Evolutionary conservation across 2,329 filamentous ascomycete genomes (phyloP).

Genomic region (Botrytis elliptica): DNA sequence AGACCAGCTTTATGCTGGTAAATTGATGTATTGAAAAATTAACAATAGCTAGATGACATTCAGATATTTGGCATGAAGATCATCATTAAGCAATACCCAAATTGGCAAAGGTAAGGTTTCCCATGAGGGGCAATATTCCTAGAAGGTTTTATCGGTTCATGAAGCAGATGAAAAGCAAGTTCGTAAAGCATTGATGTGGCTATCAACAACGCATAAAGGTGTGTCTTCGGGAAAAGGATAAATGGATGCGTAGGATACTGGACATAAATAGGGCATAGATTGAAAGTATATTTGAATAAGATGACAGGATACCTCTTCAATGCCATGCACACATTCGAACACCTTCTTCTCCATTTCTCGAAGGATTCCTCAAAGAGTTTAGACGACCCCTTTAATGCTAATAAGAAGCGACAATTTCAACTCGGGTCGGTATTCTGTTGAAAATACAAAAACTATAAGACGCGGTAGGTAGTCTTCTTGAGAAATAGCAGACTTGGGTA

Average conservation of each 20-base stretch:
- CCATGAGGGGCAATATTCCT: neutral
- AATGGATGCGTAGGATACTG: neutral
- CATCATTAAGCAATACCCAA: conserved; percentile 8
- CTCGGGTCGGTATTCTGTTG: neutral
- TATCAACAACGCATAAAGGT: neutral
- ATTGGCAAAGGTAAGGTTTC: neutral
- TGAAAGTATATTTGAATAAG: conserved; percentile 7
- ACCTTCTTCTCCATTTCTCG: neutral
- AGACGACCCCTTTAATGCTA: neutral
- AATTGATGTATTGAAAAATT: neutral
- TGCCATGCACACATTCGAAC: neutral
- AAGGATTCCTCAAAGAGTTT: neutral
- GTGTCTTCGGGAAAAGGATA: neutral
- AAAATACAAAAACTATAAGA: neutral
- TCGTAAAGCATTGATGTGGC: neutral
- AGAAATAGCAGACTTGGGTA: neutral
- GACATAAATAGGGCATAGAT: neutral
- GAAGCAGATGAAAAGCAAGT: neutral
- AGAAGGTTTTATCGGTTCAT: neutral
- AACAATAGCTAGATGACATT: neutral
- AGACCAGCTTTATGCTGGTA: conserved; percentile 5
- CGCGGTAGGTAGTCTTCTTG: neutral
- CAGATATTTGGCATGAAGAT: conserved; percentile 1
- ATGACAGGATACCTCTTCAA: conserved; percentile 1
- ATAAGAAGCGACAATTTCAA: neutral